Evolutionary conservation across 148 eudicot species (phyloP), one percentile per base, ranked within the genome.

Genomic region (Diospyros kaki): DNA sequence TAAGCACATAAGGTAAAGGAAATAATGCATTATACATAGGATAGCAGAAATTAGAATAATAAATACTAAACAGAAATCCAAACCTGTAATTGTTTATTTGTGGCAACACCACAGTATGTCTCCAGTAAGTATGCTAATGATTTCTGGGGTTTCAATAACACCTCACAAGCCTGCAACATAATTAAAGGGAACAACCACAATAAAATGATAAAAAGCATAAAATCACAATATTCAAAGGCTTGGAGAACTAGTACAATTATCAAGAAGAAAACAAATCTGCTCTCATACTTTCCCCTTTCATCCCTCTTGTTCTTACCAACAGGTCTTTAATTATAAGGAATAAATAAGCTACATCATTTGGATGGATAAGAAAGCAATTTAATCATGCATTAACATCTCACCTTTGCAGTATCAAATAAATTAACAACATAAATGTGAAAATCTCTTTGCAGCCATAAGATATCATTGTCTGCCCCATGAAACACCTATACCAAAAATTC

Each of bases 381-480:
- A 71, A 48, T 9, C 18, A 73, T 45, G 62, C 17, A 58, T 66
- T 48, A 54, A 77, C 3, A 62, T 51, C 69, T 74, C 58, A 95
- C 98, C 98, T 95, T 95, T 28, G 98, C 97, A 56, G 97, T 95
- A 77, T 95, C 98, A 75, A 95, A 95, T 76, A 95, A 76, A 83
- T 90, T 95, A 76, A 95, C 97, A 51, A 92, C 85, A 52, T 95
- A 95, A 58, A 95, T 87, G 74, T 90, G 97, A 80, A 95, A 95
- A 87, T 95, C 98, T 81, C 96, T 89, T 80, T 95, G 97, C 82
- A 95, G 89, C 98, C 98, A 95, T 56, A 95, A 91, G 73, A 95
- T 89, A 81, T 95, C 98, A 77, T 90, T 95, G 77, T 95, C 97
- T 39, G 97, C 90, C 63, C 98, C 98, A 77, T 95, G 97, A 80